A percentile compares a stretch with the other conserved stretches of the same genome.
These are phyloP conservation scores for Boletellus emodensis DNA, from an alignment of 768 basidiomycete species.

Conservation along the genomic window DNA sequence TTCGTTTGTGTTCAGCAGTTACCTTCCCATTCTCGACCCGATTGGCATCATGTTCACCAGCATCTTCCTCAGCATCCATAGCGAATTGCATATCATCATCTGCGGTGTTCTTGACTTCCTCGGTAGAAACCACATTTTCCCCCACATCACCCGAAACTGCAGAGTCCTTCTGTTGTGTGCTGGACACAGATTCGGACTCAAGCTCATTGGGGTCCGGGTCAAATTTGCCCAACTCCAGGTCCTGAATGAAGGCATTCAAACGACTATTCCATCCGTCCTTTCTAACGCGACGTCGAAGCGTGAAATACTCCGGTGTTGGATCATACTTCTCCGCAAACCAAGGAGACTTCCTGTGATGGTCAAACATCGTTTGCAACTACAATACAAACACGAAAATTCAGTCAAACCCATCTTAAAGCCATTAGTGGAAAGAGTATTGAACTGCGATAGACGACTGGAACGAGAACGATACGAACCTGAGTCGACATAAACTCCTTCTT, in stretches of 20 bases:
- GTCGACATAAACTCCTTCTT: constrained; percentile 84
- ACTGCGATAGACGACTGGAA: constrained; percentile 7
- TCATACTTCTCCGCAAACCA: constrained; percentile 99
- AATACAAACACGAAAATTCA: constrained; percentile 37
- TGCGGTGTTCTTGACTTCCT: constrained; percentile 51
- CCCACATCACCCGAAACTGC: constrained; percentile 34
- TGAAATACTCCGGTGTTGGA: constrained; percentile 62
- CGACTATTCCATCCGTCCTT: constrained; percentile 83
- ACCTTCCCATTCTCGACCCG: constrained; percentile 61
- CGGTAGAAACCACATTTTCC: constrained; percentile 34
- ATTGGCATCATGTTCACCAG: constrained; percentile 52
- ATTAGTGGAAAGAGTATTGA: constrained; percentile 12
- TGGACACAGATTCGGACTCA: constrained; percentile 49
- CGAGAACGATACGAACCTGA: constrained; percentile 62
- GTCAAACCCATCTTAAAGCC: constrained; percentile 12
- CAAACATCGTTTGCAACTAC: constrained; percentile 94
- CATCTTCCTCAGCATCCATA: constrained; percentile 69
- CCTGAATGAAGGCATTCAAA: constrained; percentile 66
- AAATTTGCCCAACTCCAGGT: constrained; percentile 81
- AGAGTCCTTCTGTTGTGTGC: constrained; percentile 53
- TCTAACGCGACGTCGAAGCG: constrained; percentile 72
- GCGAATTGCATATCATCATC: constrained; percentile 78
- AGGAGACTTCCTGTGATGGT: constrained; percentile 90
- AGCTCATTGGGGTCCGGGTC: constrained; percentile 71
- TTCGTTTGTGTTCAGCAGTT: constrained; percentile 41